A percentile compares a stretch with the other conserved stretches of the same genome.
phyloP scores from a whole-genome alignment of 371 early-diverging fungal genomes.

The Dentiscutata heterogama region DNA sequence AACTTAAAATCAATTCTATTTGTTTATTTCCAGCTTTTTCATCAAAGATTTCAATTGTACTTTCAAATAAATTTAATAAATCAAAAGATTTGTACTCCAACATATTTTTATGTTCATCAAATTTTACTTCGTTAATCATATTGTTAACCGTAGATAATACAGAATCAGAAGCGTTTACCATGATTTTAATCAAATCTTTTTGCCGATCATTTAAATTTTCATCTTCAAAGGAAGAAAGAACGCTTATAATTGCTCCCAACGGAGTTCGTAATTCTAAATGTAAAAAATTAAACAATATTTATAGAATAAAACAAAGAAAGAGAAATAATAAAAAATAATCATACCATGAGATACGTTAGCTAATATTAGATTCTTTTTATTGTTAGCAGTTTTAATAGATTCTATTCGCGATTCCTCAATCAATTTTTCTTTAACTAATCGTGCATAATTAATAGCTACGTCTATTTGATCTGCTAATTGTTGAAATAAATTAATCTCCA shows the following conservation, averaged over 20 bases:
- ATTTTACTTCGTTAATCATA: slow-evolving; percentile 65
- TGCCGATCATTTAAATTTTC: slow-evolving; percentile 55
- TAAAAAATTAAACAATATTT: background rate
- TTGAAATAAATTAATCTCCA: slow-evolving; percentile 52
- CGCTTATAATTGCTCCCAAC: slow-evolving; percentile 60
- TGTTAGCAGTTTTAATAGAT: slow-evolving; percentile 55
- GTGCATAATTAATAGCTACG: slow-evolving; percentile 55
- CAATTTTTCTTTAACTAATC: slow-evolving; percentile 52
- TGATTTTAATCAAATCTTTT: slow-evolving; percentile 56
- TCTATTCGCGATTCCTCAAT: slow-evolving; percentile 57
- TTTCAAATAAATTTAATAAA: slow-evolving; percentile 60
- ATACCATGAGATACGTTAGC: slow-evolving; percentile 56
- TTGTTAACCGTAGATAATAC: slow-evolving; percentile 65
- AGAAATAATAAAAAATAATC: background rate
- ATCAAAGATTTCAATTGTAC: slow-evolving; percentile 57
- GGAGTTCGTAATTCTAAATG: slow-evolving; percentile 54
- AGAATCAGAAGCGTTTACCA: slow-evolving; percentile 56
- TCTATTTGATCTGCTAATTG: slow-evolving; percentile 56
- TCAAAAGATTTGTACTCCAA: slow-evolving; percentile 58
- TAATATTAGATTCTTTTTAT: slow-evolving; percentile 54
- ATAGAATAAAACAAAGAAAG: background rate
- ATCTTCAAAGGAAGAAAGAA: slow-evolving; percentile 54
- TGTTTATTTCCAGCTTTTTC: slow-evolving; percentile 52
- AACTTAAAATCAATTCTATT: slow-evolving; percentile 50
- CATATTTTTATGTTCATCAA: slow-evolving; percentile 64